Evolutionary conservation across 169 alveolate species (phyloP), one percentile per base, ranked within the genome.

Genomic region (Plasmodium gallinaceum): DNA sequence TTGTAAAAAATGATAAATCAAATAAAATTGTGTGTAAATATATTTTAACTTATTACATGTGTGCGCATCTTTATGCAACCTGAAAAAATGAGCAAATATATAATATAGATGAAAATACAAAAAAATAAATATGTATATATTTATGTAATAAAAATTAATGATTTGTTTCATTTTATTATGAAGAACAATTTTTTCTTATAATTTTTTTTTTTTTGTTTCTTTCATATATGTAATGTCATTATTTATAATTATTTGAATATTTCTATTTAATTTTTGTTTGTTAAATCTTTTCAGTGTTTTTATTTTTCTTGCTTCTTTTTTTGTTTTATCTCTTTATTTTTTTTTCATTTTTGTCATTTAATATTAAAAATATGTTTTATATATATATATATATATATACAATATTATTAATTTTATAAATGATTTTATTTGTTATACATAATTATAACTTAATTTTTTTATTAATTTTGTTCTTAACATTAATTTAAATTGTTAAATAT

Each of bases 11-110:
- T 16, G 20, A 57, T 14, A 57, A 32, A 32, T 32, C 4, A 32
- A 32, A 26, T 32, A 64, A 32, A 64, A 51, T 64, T 64, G 73
- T 64, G 73, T 64, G 73, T 64, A 64, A 64, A 57, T 26, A 39
- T 64, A 37, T 64, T 64, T 64, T 64, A 12, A 64, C 26, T 64
- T 37, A 64, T 20, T 46, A 26, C 39, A 64, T 64, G 73, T 64
- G 73, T 39, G 51, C 73, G 51, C 26, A 51, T 37, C 26, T 64
- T 64, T 64, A 32, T 64, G 39, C 45, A 26, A 64, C 51, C 26
- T 32, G 48, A 10, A 5, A 64, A 64, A 14, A 12, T 37, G 12
- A 26, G 26, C 39, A 64, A 32, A 26, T 32, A 64, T 18, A 64
- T 48, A 8, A 70, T 22, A 70, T 20, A 70, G 20, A 48, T 48